phyloP scores from a whole-genome alignment of 768 basidiomycete species.

The Trametes cubensis region DNA sequence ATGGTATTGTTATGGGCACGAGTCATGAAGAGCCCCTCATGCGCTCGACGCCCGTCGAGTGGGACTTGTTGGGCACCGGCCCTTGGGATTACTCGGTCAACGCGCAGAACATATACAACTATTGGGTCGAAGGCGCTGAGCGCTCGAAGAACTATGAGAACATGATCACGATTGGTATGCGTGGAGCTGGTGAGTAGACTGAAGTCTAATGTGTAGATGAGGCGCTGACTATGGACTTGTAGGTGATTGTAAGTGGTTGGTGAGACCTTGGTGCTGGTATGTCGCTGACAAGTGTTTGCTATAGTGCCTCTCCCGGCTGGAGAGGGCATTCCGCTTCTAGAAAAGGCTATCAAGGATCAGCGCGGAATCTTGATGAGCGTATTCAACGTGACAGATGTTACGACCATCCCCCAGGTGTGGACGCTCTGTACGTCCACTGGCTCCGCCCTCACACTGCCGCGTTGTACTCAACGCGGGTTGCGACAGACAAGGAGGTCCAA shows the following conservation, averaged over 20 bases:
- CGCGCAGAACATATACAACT: conserved; percentile 55
- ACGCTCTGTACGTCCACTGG: conserved; percentile 50
- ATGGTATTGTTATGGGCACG: conserved; percentile 73
- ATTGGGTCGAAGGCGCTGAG: conserved; percentile 62
- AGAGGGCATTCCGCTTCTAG: conserved; percentile 53
- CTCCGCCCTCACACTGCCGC: neutral
- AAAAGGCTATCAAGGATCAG: conserved; percentile 62
- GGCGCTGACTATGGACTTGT: conserved; percentile 24
- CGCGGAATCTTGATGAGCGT: conserved; percentile 56
- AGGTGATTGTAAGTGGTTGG: conserved; percentile 45
- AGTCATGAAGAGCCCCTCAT: conserved; percentile 79
- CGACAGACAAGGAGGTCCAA: conserved; percentile 58
- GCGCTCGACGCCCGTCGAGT: conserved; percentile 69
- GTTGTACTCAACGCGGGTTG: too few species aligned
- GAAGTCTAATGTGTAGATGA: neutral
- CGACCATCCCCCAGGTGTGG: conserved; percentile 68
- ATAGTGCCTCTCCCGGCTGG: conserved; percentile 54
- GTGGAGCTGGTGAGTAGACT: conserved; percentile 43
- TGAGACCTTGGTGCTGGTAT: neutral
- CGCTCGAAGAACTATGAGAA: conserved; percentile 63
- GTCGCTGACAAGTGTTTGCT: neutral
- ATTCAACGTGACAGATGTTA: conserved; percentile 49
- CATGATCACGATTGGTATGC: conserved; percentile 69
- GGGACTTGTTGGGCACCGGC: conserved; percentile 56
- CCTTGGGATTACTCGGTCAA: conserved; percentile 66